Conservation (phyloP, 2,329 filamentous ascomycete genomes). For the Dothistroma septosporum region DNA sequence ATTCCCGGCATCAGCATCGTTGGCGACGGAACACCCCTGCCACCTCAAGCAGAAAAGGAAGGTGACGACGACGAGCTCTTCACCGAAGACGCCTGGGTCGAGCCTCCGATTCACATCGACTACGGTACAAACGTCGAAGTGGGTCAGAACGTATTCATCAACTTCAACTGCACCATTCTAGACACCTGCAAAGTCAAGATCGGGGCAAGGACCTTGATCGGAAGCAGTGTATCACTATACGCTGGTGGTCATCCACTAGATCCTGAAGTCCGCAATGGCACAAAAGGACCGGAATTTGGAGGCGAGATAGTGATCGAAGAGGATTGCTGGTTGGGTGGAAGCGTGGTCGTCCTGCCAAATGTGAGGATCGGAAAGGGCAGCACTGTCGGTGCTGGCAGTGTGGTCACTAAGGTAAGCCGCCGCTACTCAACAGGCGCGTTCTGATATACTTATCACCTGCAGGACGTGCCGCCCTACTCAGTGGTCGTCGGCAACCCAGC, state of each 20-base stretch:
- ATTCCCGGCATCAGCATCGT: slow-evolving; percentile 50
- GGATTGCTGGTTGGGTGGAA: slow-evolving; percentile 77
- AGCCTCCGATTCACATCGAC: slow-evolving; percentile 66
- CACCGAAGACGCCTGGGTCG: slow-evolving; percentile 63
- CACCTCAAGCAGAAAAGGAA: slow-evolving; percentile 52
- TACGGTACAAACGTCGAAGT: slow-evolving; percentile 73
- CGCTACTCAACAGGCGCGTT: neutral
- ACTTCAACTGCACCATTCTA: slow-evolving; percentile 68
- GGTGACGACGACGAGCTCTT: slow-evolving; percentile 65
- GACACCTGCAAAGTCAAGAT: slow-evolving; percentile 73
- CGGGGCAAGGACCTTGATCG: slow-evolving; percentile 71
- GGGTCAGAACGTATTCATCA: slow-evolving; percentile 70
- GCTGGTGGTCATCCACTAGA: slow-evolving; percentile 74
- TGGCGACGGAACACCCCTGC: slow-evolving; percentile 59
- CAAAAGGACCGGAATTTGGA: slow-evolving; percentile 68
- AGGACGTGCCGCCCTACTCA: slow-evolving; percentile 59
- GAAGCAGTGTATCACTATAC: slow-evolving; percentile 73
- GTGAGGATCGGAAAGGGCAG: slow-evolving; percentile 72
- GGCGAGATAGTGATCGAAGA: slow-evolving; percentile 70
- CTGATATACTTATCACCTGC: slow-evolving; percentile 7
- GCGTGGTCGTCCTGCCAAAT: slow-evolving; percentile 66
- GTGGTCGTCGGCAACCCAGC: slow-evolving; percentile 67
- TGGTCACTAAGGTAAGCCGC: slow-evolving; percentile 65
- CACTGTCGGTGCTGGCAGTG: slow-evolving; percentile 74
- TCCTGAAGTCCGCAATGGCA: slow-evolving; percentile 68